Conservation (phyloP, 75 land plant species). For the Selaginella tamariscina region DNA sequence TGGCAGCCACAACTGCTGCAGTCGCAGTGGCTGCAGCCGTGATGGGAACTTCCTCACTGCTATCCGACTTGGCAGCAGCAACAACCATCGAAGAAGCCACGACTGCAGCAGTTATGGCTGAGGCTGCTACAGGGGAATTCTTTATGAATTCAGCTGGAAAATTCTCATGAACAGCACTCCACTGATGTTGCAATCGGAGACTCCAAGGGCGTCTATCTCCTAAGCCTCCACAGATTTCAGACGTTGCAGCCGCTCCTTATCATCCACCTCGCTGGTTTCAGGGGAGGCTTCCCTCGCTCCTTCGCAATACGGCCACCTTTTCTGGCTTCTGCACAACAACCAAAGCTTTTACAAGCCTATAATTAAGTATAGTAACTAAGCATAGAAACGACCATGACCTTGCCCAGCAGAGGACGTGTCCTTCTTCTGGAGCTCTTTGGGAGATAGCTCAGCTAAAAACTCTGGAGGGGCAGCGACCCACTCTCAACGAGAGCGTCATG, state of each 20-base stretch:
- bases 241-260: conserved; percentile 18
- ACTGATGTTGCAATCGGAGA: conserved; percentile 10
- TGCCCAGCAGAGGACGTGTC: conserved; percentile 20
- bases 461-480: conserved; percentile 68
- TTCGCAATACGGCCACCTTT: conserved; percentile 36
- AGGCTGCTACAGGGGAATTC: conserved; percentile 65
- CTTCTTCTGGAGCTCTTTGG: conserved; percentile 23
- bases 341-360: no score
- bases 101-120: conserved; percentile 82
- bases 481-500: conserved; percentile 79
- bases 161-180: conserved; percentile 17
- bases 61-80: conserved; percentile 54
- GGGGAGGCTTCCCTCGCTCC: conserved; percentile 19
- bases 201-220: conserved; percentile 25
- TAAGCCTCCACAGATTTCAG: conserved; percentile 33
- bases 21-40: conserved; percentile 73
- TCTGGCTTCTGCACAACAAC: no score
- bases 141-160: conserved; percentile 25
- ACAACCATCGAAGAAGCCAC: conserved; percentile 79
- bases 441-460: conserved; percentile 55
- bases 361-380: no score
- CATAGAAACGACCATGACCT: no score
- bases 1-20: conserved; percentile 72
- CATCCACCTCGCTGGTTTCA: conserved; percentile 15
- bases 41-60: conserved; percentile 50